Base-by-base conservation (phyloP, 139 green algal genomes). In the Asterochloris sp. region DNA sequence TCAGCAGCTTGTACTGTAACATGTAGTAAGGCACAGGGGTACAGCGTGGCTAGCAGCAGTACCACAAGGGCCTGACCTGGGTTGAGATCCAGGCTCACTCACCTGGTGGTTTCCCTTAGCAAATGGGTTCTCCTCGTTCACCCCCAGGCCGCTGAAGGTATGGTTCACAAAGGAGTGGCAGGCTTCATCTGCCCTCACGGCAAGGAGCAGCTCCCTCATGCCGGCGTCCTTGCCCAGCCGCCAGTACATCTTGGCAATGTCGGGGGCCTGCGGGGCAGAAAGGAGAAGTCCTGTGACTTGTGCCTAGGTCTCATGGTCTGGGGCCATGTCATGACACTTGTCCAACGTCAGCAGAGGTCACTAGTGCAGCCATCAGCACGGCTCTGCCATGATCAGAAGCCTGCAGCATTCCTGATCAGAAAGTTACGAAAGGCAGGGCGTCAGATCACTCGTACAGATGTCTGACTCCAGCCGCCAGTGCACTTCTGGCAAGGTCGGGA, bases 141-240 rank as follows among this genome's bases (percentile, higher is more conserved):
- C 27, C 26, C 80, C 63, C 78, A 97, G 75, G 66, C 86, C 24
- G 38, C 84, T 79, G 60, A 98, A 91, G 0, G 90, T 95, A 88
- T 97, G 92, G 89, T 98, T 99, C 17, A 99, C 96, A 86, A 98
- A 89, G 6, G 79, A 89, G 88, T 98, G 95, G 78, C 88, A 92
- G 1, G 89, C 83, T 76, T 87, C 83, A 66, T 84, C 83, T 38
- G 73, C 78, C 61, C 83, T 73, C 54, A 98, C 86, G 15, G 88
- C 90, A 74, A 97, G 82, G 15, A 98, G 63, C 62, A 98, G 83
- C 68, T 98, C 91, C 13, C 88, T 82, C 88, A 95, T 88, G 19
- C 62, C 90, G 29, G 91, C 86, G 14, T 88, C 81, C 11, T 86
- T 10, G 85, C 63, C 15, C 78, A 96, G 85, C 64, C 81, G 83